Conservation (phyloP, 2,329 filamentous ascomycete genomes). For the Fusarium graminum region DNA sequence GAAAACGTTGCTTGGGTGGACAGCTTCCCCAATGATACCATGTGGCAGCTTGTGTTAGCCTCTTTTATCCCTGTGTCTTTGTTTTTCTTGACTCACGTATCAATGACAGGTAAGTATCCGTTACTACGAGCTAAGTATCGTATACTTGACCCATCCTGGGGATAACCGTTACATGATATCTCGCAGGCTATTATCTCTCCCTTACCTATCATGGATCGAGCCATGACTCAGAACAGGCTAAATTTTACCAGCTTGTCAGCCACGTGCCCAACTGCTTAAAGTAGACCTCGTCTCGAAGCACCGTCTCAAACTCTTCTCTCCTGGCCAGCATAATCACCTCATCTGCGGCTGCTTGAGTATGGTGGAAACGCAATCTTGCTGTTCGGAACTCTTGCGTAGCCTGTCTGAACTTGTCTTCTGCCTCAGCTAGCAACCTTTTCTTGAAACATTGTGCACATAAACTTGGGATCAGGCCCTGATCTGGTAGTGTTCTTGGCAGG, state of each 20-base stretch:
- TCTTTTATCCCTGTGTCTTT: conserved; percentile 17
- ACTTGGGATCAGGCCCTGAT: conserved; percentile 50
- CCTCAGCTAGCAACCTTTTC: conserved; percentile 14
- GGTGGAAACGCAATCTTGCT: conserved; percentile 32
- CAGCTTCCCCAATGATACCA: conserved; percentile 22
- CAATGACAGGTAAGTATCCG: conserved; percentile 15
- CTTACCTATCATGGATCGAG: conserved; percentile 15
- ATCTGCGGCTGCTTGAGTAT: conserved; percentile 27
- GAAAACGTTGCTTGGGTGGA: conserved; percentile 21
- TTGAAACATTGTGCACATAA: conserved; percentile 40
- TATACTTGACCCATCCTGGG: conserved; percentile 19
- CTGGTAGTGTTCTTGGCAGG: conserved; percentile 52
- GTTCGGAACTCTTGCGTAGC: conserved; percentile 27
- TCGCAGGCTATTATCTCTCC: conserved; percentile 16
- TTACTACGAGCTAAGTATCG: conserved; percentile 22
- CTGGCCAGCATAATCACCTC: conserved; percentile 29
- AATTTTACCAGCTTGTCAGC: conserved; percentile 45
- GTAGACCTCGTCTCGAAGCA: conserved; percentile 41
- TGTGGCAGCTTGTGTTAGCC: conserved; percentile 27
- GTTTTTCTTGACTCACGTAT: conserved; percentile 34
- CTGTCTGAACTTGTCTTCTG: conserved; percentile 28
- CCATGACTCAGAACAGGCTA: conserved; percentile 20
- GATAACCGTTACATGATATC: conserved; percentile 2
- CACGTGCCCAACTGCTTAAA: conserved; percentile 42
- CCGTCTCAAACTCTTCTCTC: conserved; percentile 42